Conservation (phyloP, 1,284 basidiomycete species). For the Ceratobasidium sp. region DNA sequence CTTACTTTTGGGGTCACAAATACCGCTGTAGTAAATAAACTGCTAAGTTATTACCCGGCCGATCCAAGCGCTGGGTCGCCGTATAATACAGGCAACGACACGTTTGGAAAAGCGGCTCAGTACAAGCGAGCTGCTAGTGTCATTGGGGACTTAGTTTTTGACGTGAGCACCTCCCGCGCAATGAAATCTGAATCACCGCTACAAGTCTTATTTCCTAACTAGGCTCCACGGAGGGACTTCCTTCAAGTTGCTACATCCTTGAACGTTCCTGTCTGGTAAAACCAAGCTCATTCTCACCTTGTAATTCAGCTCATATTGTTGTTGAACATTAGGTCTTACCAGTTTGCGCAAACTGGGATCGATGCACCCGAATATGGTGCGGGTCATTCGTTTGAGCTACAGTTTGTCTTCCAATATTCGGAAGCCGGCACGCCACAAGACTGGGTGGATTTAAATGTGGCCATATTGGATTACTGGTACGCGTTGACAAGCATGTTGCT, state of each 20-base stretch:
- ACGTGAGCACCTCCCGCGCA: background rate
- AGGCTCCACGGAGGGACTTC: constrained; percentile 40
- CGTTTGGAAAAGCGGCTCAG: constrained; percentile 37
- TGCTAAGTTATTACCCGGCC: constrained; percentile 38
- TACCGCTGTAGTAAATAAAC: constrained; percentile 10
- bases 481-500: background rate
- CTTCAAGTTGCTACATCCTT: constrained; percentile 8
- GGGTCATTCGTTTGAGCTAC: constrained; percentile 16
- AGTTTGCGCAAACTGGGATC: constrained; percentile 37
- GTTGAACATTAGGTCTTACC: constrained; percentile 26
- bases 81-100: constrained; percentile 40
- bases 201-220: background rate
- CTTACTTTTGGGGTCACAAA: constrained; percentile 34
- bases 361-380: constrained; percentile 28
- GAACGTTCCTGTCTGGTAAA: constrained; percentile 23
- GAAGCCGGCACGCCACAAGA: constrained; percentile 18
- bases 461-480: constrained; percentile 34
- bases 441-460: constrained; percentile 14
- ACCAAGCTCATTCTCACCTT: too few relatives aligned
- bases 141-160: constrained; percentile 35
- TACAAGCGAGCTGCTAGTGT: constrained; percentile 44
- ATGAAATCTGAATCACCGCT: background rate
- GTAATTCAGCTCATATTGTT: background rate
- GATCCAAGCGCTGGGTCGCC: constrained; percentile 42
- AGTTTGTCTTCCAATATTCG: constrained; percentile 35